phyloP scores from a whole-genome alignment of 192 early-diverging fungal species.

The Coemansia sp. region DNA sequence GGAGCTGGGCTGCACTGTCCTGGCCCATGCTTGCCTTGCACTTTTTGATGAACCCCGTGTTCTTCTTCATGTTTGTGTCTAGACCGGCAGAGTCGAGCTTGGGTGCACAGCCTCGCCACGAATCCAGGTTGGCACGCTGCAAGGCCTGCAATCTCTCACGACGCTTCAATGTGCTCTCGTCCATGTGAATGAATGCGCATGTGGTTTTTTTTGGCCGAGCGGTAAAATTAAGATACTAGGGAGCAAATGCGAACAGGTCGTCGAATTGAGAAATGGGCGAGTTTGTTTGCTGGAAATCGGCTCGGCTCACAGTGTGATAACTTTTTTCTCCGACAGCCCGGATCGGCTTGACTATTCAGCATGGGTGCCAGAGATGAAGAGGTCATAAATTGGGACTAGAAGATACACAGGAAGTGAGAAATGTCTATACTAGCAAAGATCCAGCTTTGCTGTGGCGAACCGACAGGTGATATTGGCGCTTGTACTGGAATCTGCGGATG shows the following conservation, averaged over 20 bases:
- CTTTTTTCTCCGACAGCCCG: background rate
- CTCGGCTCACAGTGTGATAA: background rate
- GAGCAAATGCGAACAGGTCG: background rate
- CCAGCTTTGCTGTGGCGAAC: conserved; percentile 22
- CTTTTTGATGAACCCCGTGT: conserved; percentile 93
- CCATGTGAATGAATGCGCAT: conserved; percentile 39
- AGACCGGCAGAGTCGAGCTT: conserved; percentile 43
- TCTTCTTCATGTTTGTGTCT: conserved; percentile 97
- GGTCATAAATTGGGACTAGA: background rate
- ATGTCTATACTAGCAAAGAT: conserved; percentile 15
- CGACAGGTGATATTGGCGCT: conserved; percentile 35
- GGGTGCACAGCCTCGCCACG: conserved; percentile 30
- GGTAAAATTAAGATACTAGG: background rate
- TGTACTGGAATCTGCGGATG: conserved; percentile 30
- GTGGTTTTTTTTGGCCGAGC: conserved; percentile 8
- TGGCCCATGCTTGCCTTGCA: conserved; percentile 72
- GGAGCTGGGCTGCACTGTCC: conserved; percentile 64
- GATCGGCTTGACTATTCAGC: too few relatives aligned
- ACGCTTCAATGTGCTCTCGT: conserved; percentile 47
- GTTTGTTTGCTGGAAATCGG: background rate
- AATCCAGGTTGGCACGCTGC: conserved; percentile 41
- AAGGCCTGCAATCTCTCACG: conserved; percentile 35
- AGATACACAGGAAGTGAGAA: background rate
- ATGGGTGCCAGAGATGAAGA: background rate
- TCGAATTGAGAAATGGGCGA: background rate